phyloP scores from a whole-genome alignment of 208 protist species.

The Trypanosoma rangeli region DNA sequence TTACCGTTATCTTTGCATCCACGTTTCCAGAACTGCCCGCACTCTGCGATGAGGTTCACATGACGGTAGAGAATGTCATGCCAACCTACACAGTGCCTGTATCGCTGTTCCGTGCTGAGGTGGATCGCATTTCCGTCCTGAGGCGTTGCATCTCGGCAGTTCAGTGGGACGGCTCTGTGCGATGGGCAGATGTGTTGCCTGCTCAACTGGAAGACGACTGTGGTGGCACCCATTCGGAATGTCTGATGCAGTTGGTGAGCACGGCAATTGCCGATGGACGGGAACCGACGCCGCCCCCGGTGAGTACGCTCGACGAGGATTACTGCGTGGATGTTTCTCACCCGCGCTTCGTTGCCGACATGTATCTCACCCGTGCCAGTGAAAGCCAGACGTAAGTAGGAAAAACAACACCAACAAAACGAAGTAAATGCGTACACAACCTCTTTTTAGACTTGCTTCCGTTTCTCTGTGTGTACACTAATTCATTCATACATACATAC shows the following conservation, averaged over 20 bases:
- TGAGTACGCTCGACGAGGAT: conserved; percentile 1
- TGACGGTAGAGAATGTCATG: conserved; percentile 18
- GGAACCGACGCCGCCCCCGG: not conserved
- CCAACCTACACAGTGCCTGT: conserved; percentile 32
- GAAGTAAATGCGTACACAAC: not conserved
- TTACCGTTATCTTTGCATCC: conserved; percentile 14
- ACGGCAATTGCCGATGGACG: conserved; percentile 16
- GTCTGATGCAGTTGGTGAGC: conserved; percentile 11
- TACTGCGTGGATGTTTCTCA: conserved; percentile 27
- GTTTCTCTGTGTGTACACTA: not conserved
- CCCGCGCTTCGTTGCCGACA: conserved; percentile 26
- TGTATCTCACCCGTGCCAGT: not conserved
- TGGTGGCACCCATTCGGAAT: not conserved
- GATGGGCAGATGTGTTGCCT: conserved; percentile 8
- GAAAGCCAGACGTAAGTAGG: not conserved
- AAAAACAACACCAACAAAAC: not conserved
- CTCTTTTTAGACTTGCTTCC: not conserved
- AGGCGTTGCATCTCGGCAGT: conserved; percentile 16
- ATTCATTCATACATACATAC: conserved; percentile 8
- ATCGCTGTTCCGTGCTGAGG: conserved; percentile 14
- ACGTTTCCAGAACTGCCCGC: conserved; percentile 8
- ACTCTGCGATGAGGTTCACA: conserved; percentile 9
- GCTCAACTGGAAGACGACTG: not conserved
- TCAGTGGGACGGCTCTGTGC: conserved; percentile 26
- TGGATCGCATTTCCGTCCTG: conserved; percentile 20